Percentiles rank a stretch among this genome's conserved stretches.
phyloP scores from a whole-genome alignment of 129 eudicot genomes.

The Artemisia argyi region DNA sequence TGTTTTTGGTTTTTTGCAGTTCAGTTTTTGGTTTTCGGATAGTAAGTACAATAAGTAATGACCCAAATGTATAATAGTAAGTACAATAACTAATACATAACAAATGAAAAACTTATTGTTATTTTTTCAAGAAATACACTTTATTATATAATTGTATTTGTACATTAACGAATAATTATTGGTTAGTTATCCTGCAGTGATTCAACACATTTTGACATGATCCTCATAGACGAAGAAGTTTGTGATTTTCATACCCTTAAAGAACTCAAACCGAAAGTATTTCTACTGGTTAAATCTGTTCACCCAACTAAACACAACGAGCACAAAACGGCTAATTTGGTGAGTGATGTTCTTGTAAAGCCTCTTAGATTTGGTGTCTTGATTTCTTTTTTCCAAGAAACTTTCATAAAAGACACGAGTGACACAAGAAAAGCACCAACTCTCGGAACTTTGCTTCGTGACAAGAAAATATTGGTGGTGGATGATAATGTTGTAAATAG shows the following conservation, averaged over 20 bases:
- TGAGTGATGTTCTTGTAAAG: conserved; percentile 52
- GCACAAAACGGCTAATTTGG: conserved; percentile 50
- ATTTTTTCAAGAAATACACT: background rate
- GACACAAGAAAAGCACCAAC: conserved; percentile 43
- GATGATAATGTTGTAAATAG: conserved; percentile 85
- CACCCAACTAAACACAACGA: conserved; percentile 20
- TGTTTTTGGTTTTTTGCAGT: too few species aligned
- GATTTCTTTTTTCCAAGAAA: conserved; percentile 61
- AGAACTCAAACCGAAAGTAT: conserved; percentile 37
- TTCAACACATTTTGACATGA: conserved; percentile 44
- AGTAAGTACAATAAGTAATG: too few species aligned
- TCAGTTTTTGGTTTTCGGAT: too few species aligned
- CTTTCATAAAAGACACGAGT: conserved; percentile 32
- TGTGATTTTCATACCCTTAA: conserved; percentile 47
- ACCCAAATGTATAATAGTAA: too few species aligned
- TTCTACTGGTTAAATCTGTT: conserved; percentile 47
- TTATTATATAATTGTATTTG: background rate
- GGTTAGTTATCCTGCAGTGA: conserved; percentile 34
- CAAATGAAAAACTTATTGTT: too few species aligned
- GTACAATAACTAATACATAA: too few species aligned
- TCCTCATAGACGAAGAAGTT: conserved; percentile 64
- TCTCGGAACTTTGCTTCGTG: conserved; percentile 52
- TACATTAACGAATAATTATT: background rate
- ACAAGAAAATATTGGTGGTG: conserved; percentile 72
- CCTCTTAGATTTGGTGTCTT: conserved; percentile 67